Evolutionary conservation across 2,329 filamentous ascomycete species (phyloP), one percentile per base, ranked within the genome.

Genomic region (Elsinoe australis): DNA sequence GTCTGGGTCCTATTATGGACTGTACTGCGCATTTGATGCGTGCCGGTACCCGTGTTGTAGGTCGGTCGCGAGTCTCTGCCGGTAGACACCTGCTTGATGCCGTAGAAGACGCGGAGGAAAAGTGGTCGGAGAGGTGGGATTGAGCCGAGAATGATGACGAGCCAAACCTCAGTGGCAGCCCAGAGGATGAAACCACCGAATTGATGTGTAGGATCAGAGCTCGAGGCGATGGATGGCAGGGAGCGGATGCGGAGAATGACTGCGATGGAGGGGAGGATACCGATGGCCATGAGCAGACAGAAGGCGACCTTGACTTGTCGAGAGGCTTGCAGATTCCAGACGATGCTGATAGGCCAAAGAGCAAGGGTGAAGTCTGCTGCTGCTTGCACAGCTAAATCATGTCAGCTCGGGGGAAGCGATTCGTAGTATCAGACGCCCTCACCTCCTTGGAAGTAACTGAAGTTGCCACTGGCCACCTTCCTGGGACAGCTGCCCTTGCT

Each of bases 91-190:
- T 15, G 39, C 9, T 29, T 17, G 8, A 48, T 32, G 19, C 45
- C 45, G 33, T 48, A 48, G 22, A 48, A 48, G 14, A 39, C 18
- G 17, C 33, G 32, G 7, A 48, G 18, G 45, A 48, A 48, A n/a
- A 48, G 33, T 2, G 45, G 45, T 38, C 45, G 45, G 5, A 48
- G 33, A 15, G 33, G 31, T 14, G 45, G 45, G 8, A 48, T 39
- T 2, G 45, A 48, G 9, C 31, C 26, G 32, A 48, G 33, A 29
- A 48, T 48, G 21, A 48, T 36, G 22, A 48, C 33, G 2, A 39
- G 19, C 45, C 45, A 48, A 22, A 48, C 19, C 24, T 48, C 45
- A 8, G 22, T 29, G 10, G 33, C 45, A 6, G 19, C 33, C 45
- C 45, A 48, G 19, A 48, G 33, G 21, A 48, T 38, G 33, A 48